Evolutionary conservation across 1,284 basidiomycete species (phyloP), one percentile per base, ranked within the genome.

Genomic region (Rhizoctonia solani): DNA sequence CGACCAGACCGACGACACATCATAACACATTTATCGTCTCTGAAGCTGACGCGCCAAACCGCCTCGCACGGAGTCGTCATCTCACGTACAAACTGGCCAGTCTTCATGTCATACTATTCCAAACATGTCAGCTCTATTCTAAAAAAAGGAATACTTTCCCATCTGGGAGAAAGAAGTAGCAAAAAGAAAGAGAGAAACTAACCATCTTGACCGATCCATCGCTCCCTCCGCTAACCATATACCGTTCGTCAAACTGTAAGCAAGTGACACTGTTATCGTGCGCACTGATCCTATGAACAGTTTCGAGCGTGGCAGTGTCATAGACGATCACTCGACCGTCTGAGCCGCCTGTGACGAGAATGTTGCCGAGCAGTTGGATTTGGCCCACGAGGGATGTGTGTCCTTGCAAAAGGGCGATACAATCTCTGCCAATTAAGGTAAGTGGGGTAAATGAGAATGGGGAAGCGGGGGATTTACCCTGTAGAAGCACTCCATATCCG

Each of bases 311-410:
- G 34, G 79, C 76, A 21, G 97, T 82, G 52, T 88, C 86, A 78
- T 95, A 98, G 32, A 92, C 89, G 74, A 98, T 93, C 41, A 98
- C 90, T 0, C 93, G 87, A 0, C 96, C 96, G 74, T 98, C 95
- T 0, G 94, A 94, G 19, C 93, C 95, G 53, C 94, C 95, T 0
- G 95, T 97, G 47, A 90, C 89, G 66, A 98, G 86, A 29, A 89
- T 80, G 71, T 81, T 82, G 65, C 83, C 83, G 1, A 86, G 86
- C 54, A 99, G 83, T 76, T 97, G 95, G 25, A 98, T 82, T 75
- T 96, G 93, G 71, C 95, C 96, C 8, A 99, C 94, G 58, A 98
- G 88, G 1, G 93, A 90, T 0, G 94, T 95, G 76, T 98, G 96
- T 1, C 93, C 95, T 76, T 95, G 92, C 0, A 98, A 83, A 9